Percentiles rank a stretch among this genome's conserved stretches.
Evolutionary conservation across 306 rosid species (phyloP).

Genomic region (Abrus pulchellus): DNA sequence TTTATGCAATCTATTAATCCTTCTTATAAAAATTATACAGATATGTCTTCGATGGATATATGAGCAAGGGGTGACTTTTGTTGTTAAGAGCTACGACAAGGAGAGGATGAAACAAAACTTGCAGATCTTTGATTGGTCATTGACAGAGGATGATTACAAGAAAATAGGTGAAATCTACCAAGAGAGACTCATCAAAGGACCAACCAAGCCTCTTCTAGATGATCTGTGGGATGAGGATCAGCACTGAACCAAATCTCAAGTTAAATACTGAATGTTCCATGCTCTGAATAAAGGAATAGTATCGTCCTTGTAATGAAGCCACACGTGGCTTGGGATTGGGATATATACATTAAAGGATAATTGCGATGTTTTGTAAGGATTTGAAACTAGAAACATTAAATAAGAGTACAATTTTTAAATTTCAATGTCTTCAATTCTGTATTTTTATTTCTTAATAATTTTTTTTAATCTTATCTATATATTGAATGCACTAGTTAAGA

Average conservation of each 20-base stretch:
- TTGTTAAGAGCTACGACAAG: slow-evolving; percentile 58
- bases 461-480: no score
- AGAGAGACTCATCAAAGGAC: slow-evolving; percentile 60
- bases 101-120: slow-evolving; percentile 61
- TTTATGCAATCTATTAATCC: no score
- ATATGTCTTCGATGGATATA: slow-evolving; percentile 59
- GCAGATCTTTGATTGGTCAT: slow-evolving; percentile 55
- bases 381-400: no score
- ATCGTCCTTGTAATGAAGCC: no score
- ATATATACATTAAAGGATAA: no score
- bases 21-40: slow-evolving; percentile 25
- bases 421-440: no score
- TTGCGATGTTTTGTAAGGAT: no score
- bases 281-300: slow-evolving; percentile 1
- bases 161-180: slow-evolving; percentile 55
- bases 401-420: no score
- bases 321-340: no score
- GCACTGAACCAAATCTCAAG: neutral
- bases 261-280: neutral
- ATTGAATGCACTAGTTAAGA: no score
- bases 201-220: slow-evolving; percentile 61
- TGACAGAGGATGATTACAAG: slow-evolving; percentile 52
- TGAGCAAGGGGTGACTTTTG: slow-evolving; percentile 54
- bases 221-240: slow-evolving; percentile 60
- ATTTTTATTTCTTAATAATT: no score